Evolutionary conservation across 164 flowering plant species (phyloP).

Genomic region (Umbilicus rupestris): DNA sequence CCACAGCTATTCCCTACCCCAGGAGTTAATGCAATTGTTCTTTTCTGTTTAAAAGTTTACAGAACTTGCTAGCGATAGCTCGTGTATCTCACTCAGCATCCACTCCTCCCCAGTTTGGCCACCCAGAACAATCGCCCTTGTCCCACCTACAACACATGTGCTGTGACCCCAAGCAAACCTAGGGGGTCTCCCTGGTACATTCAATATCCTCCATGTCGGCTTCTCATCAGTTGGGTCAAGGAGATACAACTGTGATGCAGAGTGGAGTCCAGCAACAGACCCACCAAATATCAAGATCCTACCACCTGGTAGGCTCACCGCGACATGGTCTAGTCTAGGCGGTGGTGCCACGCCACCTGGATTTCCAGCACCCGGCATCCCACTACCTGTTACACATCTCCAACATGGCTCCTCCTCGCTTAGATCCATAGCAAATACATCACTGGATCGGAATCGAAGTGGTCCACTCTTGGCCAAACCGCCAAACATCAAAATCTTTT

Average conservation of each 20-base stretch:
- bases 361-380: constrained; percentile 89
- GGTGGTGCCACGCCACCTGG: constrained; percentile 87
- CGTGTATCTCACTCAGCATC: constrained; percentile 83
- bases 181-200: constrained; percentile 84
- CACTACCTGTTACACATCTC: constrained; percentile 82
- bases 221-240: constrained; percentile 88
- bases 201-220: constrained; percentile 87
- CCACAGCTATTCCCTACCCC: too few relatives aligned
- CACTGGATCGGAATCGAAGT: constrained; percentile 77
- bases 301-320: constrained; percentile 86
- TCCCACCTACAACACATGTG: constrained; percentile 89
- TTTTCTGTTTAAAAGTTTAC: constrained; percentile 8
- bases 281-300: constrained; percentile 90
- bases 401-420: constrained; percentile 84
- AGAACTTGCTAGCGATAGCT: constrained; percentile 60
- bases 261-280: constrained; percentile 89
- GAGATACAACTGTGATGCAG: constrained; percentile 79
- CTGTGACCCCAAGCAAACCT: constrained; percentile 95
- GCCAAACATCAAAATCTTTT: constrained; percentile 88
- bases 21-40: too few relatives aligned
- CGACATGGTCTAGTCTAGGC: constrained; percentile 89
- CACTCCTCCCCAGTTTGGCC: constrained; percentile 95
- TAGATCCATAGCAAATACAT: constrained; percentile 82
- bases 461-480: constrained; percentile 91
- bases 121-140: constrained; percentile 82